Evolutionary conservation across 768 basidiomycete genomes (phyloP).

Genomic region (Boletus eberwhitei): DNA sequence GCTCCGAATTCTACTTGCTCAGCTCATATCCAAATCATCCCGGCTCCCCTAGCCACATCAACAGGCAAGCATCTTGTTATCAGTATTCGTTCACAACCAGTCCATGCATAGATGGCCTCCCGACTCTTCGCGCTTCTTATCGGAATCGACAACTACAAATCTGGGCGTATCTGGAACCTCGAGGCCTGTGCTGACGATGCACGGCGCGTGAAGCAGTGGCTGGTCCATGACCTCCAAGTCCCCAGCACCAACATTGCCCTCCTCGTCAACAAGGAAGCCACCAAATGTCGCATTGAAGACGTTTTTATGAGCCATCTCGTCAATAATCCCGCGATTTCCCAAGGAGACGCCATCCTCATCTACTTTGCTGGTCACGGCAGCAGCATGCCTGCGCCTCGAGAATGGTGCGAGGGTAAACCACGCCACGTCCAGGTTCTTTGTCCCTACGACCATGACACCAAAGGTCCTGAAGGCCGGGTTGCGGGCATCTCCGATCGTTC

Average conservation of each 20-base stretch:
- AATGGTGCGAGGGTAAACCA: constrained; percentile 51
- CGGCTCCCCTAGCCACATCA: neutral
- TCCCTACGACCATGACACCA: constrained; percentile 63
- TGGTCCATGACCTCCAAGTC: constrained; percentile 53
- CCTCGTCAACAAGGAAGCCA: constrained; percentile 57
- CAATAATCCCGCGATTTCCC: constrained; percentile 56
- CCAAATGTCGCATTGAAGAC: constrained; percentile 59
- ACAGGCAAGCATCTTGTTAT: constrained; percentile 9
- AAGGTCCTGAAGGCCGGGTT: constrained; percentile 41
- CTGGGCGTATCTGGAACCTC: constrained; percentile 61
- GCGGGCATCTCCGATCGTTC: constrained; percentile 70
- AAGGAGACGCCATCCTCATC: constrained; percentile 61
- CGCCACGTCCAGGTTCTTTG: constrained; percentile 56
- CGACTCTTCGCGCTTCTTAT: constrained; percentile 65
- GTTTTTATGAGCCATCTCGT: constrained; percentile 59
- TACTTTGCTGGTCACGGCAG: constrained; percentile 79
- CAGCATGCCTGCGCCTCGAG: constrained; percentile 49
- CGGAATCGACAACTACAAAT: constrained; percentile 69
- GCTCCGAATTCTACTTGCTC: neutral
- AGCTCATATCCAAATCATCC: constrained; percentile 10
- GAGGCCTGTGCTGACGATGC: constrained; percentile 66
- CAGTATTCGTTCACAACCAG: constrained; percentile 3
- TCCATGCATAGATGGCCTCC: constrained; percentile 34
- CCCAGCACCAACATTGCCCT: constrained; percentile 55
- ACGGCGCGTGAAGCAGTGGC: constrained; percentile 53